phyloP scores from a whole-genome alignment of 805 yeast genomes.

The Saturnispora mendoncae region DNA sequence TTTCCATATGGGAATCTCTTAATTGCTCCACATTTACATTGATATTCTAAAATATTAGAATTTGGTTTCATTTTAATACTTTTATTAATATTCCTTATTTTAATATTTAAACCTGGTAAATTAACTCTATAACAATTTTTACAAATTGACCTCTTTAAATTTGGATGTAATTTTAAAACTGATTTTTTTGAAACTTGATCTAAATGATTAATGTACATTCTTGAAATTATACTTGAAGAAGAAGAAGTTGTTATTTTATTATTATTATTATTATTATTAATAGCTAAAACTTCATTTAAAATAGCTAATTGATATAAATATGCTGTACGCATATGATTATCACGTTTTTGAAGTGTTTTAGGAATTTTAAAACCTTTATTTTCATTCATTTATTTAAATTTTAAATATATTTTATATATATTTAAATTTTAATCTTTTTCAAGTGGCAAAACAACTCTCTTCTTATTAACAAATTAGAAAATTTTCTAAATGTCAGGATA shows the following conservation, averaged over 20 bases:
- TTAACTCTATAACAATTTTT: constrained; percentile 50
- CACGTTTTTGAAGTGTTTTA: constrained; percentile 39
- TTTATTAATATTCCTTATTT: constrained; percentile 33
- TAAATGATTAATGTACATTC: constrained; percentile 46
- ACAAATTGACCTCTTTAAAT: constrained; percentile 59
- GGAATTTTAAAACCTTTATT: constrained; percentile 28
- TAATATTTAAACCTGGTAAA: constrained; percentile 39
- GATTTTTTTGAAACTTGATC: constrained; percentile 58
- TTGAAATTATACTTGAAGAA: too few relatives aligned
- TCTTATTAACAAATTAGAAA: neutral
- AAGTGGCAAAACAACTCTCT: neutral
- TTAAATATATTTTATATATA: neutral
- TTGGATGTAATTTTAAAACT: constrained; percentile 56
- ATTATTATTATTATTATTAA: too few relatives aligned
- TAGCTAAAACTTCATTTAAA: constrained; percentile 12
- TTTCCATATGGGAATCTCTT: constrained; percentile 60
- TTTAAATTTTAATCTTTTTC: neutral
- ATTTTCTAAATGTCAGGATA: constrained; percentile 75
- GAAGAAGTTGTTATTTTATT: too few relatives aligned
- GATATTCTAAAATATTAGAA: constrained; percentile 40
- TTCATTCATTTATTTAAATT: too few relatives aligned
- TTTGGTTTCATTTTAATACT: constrained; percentile 28
- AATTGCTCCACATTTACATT: constrained; percentile 44
- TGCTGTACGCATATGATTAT: constrained; percentile 51
- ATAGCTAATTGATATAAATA: constrained; percentile 50